phyloP scores from a whole-genome alignment of 2,329 filamentous ascomycete genomes.

The Botrytis tulipae region DNA sequence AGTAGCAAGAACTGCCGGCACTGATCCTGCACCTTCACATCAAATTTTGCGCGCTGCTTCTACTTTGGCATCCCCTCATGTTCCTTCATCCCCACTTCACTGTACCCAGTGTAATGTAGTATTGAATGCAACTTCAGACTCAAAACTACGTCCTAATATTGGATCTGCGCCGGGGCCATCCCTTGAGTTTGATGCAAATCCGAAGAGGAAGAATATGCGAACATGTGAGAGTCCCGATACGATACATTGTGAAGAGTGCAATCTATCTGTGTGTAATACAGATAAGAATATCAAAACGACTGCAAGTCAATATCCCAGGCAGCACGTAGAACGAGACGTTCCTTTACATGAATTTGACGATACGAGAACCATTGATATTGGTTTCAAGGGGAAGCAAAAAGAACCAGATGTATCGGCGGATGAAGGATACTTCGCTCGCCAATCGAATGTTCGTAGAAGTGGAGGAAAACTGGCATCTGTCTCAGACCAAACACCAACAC shows the following conservation, averaged over 20 bases:
- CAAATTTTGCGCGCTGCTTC: not conserved
- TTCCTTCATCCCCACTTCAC: not conserved
- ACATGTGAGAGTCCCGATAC: not conserved
- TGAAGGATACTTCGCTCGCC: conserved; percentile 7
- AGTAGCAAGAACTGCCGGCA: not conserved
- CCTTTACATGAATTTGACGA: not conserved
- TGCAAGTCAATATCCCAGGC: not conserved
- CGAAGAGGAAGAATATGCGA: not conserved
- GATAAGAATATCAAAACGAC: not conserved
- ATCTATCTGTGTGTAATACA: not conserved
- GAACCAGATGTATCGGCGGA: not conserved
- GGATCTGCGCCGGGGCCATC: not conserved
- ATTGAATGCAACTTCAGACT: not conserved
- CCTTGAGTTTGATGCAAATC: not conserved
- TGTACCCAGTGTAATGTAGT: conserved; percentile 14
- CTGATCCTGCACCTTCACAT: not conserved
- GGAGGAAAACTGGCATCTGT: not conserved
- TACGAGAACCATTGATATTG: not conserved
- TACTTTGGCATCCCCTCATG: not conserved
- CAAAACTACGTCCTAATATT: not conserved
- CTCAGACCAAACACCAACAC: not conserved
- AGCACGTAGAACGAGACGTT: not conserved
- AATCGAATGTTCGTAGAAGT: conserved; percentile 3
- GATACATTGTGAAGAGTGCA: conserved; percentile 8
- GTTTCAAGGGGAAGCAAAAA: not conserved